These are phyloP conservation scores for Penicillium sp. DNA, from an alignment of 2,329 filamentous ascomycete genomes.

Conservation along the genomic window DNA sequence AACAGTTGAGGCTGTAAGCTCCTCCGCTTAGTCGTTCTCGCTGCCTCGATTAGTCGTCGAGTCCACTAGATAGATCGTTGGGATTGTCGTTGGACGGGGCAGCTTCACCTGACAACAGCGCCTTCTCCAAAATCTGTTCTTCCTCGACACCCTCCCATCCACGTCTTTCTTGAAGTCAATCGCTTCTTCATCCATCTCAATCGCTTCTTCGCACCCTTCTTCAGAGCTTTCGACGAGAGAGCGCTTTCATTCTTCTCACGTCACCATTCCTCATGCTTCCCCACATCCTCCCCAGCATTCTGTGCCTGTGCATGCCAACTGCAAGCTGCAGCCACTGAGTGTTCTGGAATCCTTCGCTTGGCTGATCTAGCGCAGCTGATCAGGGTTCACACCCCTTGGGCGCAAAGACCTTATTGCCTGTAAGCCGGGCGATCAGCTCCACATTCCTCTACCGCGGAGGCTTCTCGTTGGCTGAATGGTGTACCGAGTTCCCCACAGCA, in stretches of 20 bases:
- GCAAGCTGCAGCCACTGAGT: background rate
- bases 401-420: constrained; percentile 17
- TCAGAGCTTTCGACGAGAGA: background rate
- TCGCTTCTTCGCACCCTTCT: background rate
- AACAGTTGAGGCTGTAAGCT: background rate
- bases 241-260: background rate
- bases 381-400: background rate
- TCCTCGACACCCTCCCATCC: background rate
- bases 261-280: background rate
- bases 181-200: background rate
- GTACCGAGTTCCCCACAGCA: constrained; percentile 29
- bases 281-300: constrained; percentile 2
- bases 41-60: background rate
- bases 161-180: background rate
- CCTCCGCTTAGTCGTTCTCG: background rate
- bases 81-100: background rate
- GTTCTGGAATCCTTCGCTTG: constrained; percentile 5
- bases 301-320: background rate
- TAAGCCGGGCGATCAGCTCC: constrained; percentile 27
- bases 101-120: background rate
- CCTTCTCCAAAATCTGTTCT: background rate
- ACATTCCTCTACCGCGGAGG: constrained; percentile 24
- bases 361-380: constrained; percentile 10
- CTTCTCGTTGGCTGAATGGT: constrained; percentile 24
- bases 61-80: background rate